Conservation (phyloP, 805 yeast genomes). For the Sporopachydermia lactativora region DNA sequence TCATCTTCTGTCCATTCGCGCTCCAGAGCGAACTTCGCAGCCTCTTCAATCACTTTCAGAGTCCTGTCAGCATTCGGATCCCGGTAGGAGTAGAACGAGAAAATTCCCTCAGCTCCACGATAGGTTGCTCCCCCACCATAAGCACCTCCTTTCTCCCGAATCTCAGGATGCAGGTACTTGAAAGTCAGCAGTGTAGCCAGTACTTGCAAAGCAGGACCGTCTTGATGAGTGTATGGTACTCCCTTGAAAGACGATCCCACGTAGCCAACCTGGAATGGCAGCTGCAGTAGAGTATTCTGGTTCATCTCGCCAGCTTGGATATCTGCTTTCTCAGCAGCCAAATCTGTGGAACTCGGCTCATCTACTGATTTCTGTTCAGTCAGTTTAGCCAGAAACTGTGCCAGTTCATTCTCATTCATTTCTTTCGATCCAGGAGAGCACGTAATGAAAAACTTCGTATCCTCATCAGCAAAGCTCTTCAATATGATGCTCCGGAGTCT, state of each 20-base stretch:
- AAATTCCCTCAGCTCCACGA: constrained; percentile 66
- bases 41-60: constrained; percentile 37
- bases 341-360: too few species aligned
- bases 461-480: constrained; percentile 4
- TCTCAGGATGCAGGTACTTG: constrained; percentile 73
- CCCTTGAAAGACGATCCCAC: constrained; percentile 58
- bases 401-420: neutral
- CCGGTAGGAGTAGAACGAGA: constrained; percentile 79
- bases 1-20: constrained; percentile 48
- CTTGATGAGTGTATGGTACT: constrained; percentile 48
- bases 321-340: neutral
- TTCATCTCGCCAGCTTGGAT: constrained; percentile 7
- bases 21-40: constrained; percentile 34
- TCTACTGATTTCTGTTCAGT: too few species aligned
- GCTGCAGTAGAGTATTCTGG: constrained; percentile 35
- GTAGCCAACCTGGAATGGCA: constrained; percentile 86
- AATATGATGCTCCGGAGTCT: constrained; percentile 31
- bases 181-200: constrained; percentile 70
- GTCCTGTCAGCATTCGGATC: constrained; percentile 82
- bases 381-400: neutral
- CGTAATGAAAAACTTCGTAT: constrained; percentile 5
- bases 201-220: constrained; percentile 78
- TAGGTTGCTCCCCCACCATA: constrained; percentile 92
- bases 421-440: constrained; percentile 5
- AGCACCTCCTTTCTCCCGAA: constrained; percentile 94